Conservation (phyloP, 441 rosid genomes). For the Rhodomyrtus psidioides region DNA sequence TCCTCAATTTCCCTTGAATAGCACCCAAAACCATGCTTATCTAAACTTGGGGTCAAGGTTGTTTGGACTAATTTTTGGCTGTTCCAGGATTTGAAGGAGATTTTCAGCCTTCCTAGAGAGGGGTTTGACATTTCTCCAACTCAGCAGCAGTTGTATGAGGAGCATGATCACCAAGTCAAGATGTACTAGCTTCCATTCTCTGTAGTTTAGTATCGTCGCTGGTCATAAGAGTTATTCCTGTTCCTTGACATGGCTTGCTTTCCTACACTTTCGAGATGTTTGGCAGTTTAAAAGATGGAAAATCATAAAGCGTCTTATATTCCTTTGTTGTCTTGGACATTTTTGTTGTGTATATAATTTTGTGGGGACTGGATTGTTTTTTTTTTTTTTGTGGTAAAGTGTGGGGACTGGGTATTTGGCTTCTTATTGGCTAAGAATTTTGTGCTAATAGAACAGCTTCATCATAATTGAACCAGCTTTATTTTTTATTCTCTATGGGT, state of each 20-base stretch:
- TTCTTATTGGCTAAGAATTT: background rate
- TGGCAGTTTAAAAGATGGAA: background rate
- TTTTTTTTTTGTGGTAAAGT: no score
- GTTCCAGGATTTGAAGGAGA: slow-evolving; percentile 80
- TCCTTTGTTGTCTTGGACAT: background rate
- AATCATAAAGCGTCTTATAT: background rate
- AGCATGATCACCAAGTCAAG: slow-evolving; percentile 68
- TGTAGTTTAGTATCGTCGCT: background rate
- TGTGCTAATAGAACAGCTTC: background rate
- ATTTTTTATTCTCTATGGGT: background rate
- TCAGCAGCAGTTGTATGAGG: slow-evolving; percentile 84
- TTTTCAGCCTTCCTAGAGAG: slow-evolving; percentile 80
- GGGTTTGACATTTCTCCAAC: slow-evolving; percentile 86
- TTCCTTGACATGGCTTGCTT: background rate
- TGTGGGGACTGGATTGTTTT: background rate
- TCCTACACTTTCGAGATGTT: background rate
- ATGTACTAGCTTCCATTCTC: slow-evolving; percentile 31
- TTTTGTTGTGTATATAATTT: background rate
- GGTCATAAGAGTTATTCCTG: background rate
- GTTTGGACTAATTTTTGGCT: background rate
- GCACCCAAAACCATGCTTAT: background rate
- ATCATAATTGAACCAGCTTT: background rate
- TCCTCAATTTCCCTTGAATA: background rate
- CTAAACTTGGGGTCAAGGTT: background rate
- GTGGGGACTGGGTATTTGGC: background rate